Base-by-base conservation (phyloP, 1,284 basidiomycete species). In the Malassezia arunalokei region DNA sequence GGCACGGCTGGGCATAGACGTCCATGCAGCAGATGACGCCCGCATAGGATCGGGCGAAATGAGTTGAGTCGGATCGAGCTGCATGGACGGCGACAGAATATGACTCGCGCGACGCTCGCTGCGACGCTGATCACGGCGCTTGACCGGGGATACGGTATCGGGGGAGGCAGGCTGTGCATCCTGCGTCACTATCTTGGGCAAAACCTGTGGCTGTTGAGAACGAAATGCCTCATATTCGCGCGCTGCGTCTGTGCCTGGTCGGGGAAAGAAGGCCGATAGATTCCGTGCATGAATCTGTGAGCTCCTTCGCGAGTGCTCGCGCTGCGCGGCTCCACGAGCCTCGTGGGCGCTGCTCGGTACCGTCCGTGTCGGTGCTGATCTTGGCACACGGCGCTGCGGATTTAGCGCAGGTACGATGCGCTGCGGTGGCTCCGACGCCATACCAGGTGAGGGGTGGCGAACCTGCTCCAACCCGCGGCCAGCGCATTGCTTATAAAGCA, bases 221-320 rank as follows among this genome's bases (percentile, higher is more conserved):
- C 33, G 33, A 5, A 12, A 35, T 15, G 33, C 11, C 8, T 68
- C 60, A 1, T 63, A 57, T 48, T 69, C 68, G 3, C 35, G 44
- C 47, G 67, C 68, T 0, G 67, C 67, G 11, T 64, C 68, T 32
- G 67, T 66, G 28, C 66, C 68, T 12, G 68, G 68, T 4, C 56
- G 58, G 12, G 68, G 68, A 53, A 71, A 71, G 56, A 71, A 71
- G 43, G 67, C 68, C 43, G 61, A 64, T 8, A 71, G 55, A 42
- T 71, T 71, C 43, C 68, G 61, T 17, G 57, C 47, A 51, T 71
- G 68, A 2, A 68, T 56, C 8, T 52, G 39, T n/a, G 66, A 68
- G 43, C 67, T 63, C 20, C 49, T 42, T 37, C 68, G 60, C 24
- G 67, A 70, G 40, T 71, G 68, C 41, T 70, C 68, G 8, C 68